Percentiles rank a stretch among this genome's conserved stretches.
Evolutionary conservation across 1,284 basidiomycete genomes (phyloP).

Genomic region (Tilletiaria anomala): DNA sequence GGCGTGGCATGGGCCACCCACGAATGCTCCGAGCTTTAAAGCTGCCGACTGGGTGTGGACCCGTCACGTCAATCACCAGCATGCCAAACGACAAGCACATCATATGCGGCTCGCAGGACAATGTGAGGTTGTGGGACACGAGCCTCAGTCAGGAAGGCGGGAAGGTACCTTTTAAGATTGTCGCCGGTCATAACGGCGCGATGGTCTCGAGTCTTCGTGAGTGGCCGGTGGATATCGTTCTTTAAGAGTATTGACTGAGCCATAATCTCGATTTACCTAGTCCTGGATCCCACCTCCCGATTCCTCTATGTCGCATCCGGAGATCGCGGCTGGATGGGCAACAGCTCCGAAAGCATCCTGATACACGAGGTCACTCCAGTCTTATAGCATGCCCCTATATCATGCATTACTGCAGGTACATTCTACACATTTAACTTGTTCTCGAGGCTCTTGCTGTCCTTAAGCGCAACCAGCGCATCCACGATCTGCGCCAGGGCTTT

Average conservation of each 20-base stretch:
- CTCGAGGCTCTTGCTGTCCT: no score
- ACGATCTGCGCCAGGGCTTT: no score
- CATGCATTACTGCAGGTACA: no score
- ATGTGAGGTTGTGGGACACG: slow-evolving; percentile 84
- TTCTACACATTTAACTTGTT: no score
- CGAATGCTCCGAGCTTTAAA: slow-evolving; percentile 62
- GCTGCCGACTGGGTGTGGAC: slow-evolving; percentile 75
- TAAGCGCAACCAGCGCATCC: no score
- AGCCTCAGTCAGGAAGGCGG: slow-evolving; percentile 50
- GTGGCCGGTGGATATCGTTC: slow-evolving; percentile 31
- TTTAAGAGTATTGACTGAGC: background rate
- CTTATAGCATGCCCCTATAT: no score
- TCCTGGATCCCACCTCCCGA: slow-evolving; percentile 66
- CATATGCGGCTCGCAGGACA: slow-evolving; percentile 81
- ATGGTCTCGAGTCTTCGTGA: slow-evolving; percentile 75
- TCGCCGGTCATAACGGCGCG: slow-evolving; percentile 89
- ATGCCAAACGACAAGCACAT: slow-evolving; percentile 83
- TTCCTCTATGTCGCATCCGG: slow-evolving; percentile 86
- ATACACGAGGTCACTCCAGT: slow-evolving; percentile 23
- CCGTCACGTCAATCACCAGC: slow-evolving; percentile 73
- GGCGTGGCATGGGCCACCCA: slow-evolving; percentile 45
- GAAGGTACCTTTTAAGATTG: slow-evolving; percentile 61
- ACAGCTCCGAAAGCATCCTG: slow-evolving; percentile 28
- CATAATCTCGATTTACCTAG: slow-evolving; percentile 44
- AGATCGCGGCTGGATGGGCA: slow-evolving; percentile 68